Conservation (phyloP, 2,329 filamentous ascomycete genomes). For the Penicillium psychrosexuale region DNA sequence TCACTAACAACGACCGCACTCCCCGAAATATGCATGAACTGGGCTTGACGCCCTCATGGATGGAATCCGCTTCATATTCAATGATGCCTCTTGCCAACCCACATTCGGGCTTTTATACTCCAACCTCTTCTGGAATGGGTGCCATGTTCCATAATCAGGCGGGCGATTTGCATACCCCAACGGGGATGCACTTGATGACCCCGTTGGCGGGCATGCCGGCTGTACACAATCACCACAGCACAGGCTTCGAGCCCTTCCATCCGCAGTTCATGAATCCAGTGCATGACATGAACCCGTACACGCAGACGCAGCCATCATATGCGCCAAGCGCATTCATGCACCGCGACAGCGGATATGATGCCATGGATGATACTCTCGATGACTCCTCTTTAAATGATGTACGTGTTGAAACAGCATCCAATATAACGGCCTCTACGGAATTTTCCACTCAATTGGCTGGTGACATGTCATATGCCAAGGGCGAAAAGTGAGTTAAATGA, state of each 20-base stretch:
- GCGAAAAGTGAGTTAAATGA: conserved; percentile 54
- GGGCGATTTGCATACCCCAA: conserved; percentile 82
- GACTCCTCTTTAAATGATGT: conserved; percentile 62
- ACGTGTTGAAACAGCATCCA: conserved; percentile 54
- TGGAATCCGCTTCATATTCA: conserved; percentile 79
- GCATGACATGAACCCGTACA: conserved; percentile 69
- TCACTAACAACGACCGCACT: conserved; percentile 65
- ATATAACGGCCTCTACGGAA: conserved; percentile 37
- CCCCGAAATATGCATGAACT: conserved; percentile 78
- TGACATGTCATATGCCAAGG: conserved; percentile 28
- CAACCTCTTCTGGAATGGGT: conserved; percentile 73
- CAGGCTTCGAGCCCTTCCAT: conserved; percentile 63
- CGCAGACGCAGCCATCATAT: conserved; percentile 56
- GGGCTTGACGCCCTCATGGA: conserved; percentile 81
- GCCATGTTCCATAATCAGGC: conserved; percentile 79
- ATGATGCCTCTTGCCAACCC: conserved; percentile 79
- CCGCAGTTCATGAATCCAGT: conserved; percentile 54
- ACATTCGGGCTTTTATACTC: conserved; percentile 79
- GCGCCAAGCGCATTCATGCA: conserved; percentile 78
- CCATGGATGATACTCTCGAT: conserved; percentile 66
- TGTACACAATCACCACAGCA: conserved; percentile 57
- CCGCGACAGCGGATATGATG: conserved; percentile 74
- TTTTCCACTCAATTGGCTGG: conserved; percentile 23
- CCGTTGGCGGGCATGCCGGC: conserved; percentile 72
- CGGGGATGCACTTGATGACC: conserved; percentile 69